These are phyloP conservation scores for Suillus subluteus DNA, from an alignment of 768 basidiomycete species.

Conservation along the genomic window DNA sequence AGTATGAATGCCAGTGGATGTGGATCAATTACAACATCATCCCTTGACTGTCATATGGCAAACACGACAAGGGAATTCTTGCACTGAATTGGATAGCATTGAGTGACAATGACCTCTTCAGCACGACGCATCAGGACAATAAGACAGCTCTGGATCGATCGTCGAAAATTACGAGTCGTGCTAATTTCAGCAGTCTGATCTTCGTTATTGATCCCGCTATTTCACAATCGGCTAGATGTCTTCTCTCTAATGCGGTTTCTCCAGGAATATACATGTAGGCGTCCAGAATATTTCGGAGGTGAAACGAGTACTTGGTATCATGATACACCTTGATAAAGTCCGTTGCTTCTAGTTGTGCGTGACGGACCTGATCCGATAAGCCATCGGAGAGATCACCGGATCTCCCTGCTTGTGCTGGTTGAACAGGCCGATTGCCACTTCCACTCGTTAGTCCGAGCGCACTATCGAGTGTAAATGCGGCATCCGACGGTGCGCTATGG, in stretches of 20 bases:
- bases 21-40: not conserved
- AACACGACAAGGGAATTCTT: too few species aligned
- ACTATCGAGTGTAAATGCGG: constrained; percentile 16
- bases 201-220: constrained; percentile 28
- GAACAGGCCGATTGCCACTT: constrained; percentile 28
- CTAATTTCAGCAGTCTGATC: constrained; percentile 50
- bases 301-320: constrained; percentile 50
- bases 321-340: constrained; percentile 67
- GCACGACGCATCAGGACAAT: constrained; percentile 35
- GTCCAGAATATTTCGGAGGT: constrained; percentile 53
- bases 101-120: not conserved
- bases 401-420: constrained; percentile 20
- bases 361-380: constrained; percentile 21
- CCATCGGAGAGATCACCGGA: constrained; percentile 14
- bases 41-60: not conserved
- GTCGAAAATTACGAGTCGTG: constrained; percentile 52
- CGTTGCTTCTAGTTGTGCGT: constrained; percentile 31
- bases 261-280: constrained; percentile 45
- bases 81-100: not conserved
- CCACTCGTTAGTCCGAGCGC: constrained; percentile 26
- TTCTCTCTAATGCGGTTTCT: not conserved
- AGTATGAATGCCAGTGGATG: not conserved
- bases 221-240: not conserved
- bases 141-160: constrained; percentile 48
- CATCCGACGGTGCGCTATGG: constrained; percentile 35